Evolutionary conservation across 2,329 filamentous ascomycete species (phyloP), one percentile per base, ranked within the genome.

Genomic region (Sporothrix globosa): DNA sequence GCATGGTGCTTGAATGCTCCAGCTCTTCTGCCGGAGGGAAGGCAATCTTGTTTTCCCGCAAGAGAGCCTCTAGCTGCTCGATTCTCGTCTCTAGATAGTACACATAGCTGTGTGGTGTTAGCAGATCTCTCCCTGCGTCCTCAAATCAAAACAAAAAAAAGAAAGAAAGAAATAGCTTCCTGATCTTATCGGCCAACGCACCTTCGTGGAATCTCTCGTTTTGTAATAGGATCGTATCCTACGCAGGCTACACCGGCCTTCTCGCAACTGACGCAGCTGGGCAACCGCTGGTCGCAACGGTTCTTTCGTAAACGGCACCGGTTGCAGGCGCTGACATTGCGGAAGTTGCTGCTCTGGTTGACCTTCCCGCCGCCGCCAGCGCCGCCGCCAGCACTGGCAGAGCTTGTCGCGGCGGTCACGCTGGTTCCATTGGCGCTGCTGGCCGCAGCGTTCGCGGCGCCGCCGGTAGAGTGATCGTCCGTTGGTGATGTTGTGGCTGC

Each of bases 171-270:
- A 7, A 34, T 6, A 34, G 5, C 34, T 7, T 34, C 41, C 11
- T 2, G 9, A 4, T 44, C 14, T 44, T 3, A 10, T 46, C 9
- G 27, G 19, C 4, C 1, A 5, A 24, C 27, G 44, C n/a, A 97
- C 83, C 90, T 93, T 80, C 94, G 88, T 66, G 95, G 95, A 71
- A 98, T 97, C 81, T 97, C 93, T 77, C 92, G 90, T 84, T 97
- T 97, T 30, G 93, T 97, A 77, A 97, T 97, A 46, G 95, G 94
- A 78, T 98, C 95, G 80, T 97, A 97, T 73, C 95, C 95, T 67
- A 97, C 93, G 79, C 96, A 98, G 74, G 92, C 90, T 60, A 96
- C 92, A 71, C 88, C 87, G n/a, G 92, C 94, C 82, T 97, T 97
- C 79, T 94, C 93, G 81, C 95, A 98, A 75, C 92, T 92, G 54